Conservation (phyloP, 169 alveolate genomes). For the Besnoitia besnoiti region DNA sequence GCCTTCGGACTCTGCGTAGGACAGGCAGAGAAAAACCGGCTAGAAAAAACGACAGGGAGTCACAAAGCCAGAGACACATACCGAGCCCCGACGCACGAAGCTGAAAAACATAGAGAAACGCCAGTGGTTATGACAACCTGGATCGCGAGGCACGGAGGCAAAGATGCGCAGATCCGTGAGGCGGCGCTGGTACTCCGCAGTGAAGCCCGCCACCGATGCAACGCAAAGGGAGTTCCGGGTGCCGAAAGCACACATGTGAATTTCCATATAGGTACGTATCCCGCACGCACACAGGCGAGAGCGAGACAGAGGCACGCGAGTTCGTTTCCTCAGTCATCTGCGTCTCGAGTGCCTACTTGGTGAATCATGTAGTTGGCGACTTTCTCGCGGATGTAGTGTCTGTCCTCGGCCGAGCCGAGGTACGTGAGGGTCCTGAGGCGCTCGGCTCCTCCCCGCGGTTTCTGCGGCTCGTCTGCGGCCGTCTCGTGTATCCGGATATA, state of each 20-base stretch:
- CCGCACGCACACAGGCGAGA: no score
- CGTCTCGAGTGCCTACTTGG: not conserved
- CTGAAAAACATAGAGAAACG: no score
- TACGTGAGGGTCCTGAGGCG: not conserved
- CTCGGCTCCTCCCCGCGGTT: not conserved
- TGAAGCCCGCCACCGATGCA: no score
- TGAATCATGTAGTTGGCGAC: not conserved
- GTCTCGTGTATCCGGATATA: not conserved
- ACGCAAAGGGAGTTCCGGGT: no score
- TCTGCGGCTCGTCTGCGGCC: not conserved
- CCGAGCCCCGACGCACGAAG: no score
- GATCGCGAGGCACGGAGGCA: no score
- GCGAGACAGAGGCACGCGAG: not conserved
- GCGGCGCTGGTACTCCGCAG: no score
- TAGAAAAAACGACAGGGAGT: not conserved
- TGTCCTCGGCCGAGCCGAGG: constrained; percentile 3
- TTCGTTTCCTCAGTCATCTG: no score
- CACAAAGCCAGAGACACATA: not conserved
- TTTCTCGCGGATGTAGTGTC: not conserved
- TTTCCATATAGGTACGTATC: no score
- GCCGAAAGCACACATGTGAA: no score
- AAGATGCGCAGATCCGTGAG: no score
- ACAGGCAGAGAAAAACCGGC: not conserved
- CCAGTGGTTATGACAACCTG: no score
- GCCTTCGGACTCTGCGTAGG: not conserved